Conservation (phyloP, 331 rosid species). For the Prunus yedoensis region DNA sequence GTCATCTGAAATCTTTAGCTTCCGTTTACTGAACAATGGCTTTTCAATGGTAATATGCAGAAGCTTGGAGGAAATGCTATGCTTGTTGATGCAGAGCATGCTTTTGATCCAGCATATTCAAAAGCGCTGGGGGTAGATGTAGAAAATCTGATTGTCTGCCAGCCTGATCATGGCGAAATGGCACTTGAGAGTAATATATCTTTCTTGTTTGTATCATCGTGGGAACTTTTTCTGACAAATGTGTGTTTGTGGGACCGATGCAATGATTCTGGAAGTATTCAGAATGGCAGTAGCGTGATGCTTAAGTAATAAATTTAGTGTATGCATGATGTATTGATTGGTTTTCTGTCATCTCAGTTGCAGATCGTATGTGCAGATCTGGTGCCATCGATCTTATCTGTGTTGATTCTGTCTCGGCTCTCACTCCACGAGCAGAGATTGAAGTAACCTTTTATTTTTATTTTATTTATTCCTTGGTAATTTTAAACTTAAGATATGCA, state of each 20-base stretch:
- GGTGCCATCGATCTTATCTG: slow-evolving; percentile 97
- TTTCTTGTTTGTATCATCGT: slow-evolving; percentile 16
- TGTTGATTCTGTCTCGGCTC: slow-evolving; percentile 97
- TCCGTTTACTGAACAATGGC: background rate
- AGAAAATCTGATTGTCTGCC: slow-evolving; percentile 93
- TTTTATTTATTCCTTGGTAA: background rate
- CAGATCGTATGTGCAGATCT: slow-evolving; percentile 99
- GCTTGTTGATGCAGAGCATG: slow-evolving; percentile 99
- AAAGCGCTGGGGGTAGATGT: slow-evolving; percentile 96
- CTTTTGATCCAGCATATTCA: slow-evolving; percentile 96
- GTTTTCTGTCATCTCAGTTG: slow-evolving; percentile 53
- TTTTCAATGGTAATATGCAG: slow-evolving; percentile 49
- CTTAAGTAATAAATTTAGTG: background rate
- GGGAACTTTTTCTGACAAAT: background rate
- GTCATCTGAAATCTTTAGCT: slow-evolving; percentile 14
- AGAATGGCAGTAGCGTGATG: slow-evolving; percentile 13
- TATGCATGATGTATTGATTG: slow-evolving; percentile 29
- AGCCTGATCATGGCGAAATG: slow-evolving; percentile 99
- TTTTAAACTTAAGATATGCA: slow-evolving; percentile 5
- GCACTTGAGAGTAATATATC: slow-evolving; percentile 87
- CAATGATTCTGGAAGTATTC: slow-evolving; percentile 15
- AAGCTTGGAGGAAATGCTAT: slow-evolving; percentile 96
- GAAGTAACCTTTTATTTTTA: slow-evolving; percentile 51
- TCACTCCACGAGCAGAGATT: slow-evolving; percentile 98
- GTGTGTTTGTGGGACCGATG: slow-evolving; percentile 21